Percentiles rank a stretch among this genome's conserved stretches.
phyloP scores from a whole-genome alignment of 768 basidiomycete genomes.

The Boletus rex-veris region DNA sequence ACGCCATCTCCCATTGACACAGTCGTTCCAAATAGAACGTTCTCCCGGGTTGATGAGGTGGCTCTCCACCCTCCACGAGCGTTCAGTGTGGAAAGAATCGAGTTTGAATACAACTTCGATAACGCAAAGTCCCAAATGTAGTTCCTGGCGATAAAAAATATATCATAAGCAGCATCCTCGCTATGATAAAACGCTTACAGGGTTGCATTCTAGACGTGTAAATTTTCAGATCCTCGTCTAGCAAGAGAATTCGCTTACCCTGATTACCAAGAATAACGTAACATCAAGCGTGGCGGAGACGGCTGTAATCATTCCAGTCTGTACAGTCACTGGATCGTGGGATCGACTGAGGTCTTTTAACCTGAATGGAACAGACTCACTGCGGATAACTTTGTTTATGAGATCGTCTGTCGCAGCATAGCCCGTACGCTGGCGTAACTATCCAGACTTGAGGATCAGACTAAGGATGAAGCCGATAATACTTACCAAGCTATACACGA shows the following conservation, averaged over 20 bases:
- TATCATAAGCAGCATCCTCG: background rate
- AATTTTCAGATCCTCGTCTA: background rate
- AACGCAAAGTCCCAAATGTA: conserved; percentile 28
- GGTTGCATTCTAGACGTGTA: conserved; percentile 2
- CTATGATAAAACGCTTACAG: conserved; percentile 1
- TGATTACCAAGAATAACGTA: conserved; percentile 20
- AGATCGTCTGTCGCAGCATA: conserved; percentile 36
- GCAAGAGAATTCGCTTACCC: conserved; percentile 3
- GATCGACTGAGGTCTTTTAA: background rate
- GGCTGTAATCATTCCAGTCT: conserved; percentile 26
- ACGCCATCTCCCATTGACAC: background rate
- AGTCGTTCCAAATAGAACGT: conserved; percentile 7
- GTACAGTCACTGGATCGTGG: conserved; percentile 25
- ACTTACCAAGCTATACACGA: conserved; percentile 43
- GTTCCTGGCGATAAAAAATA: conserved; percentile 4
- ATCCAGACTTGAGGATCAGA: background rate
- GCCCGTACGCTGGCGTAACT: conserved; percentile 44
- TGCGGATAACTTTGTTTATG: conserved; percentile 41
- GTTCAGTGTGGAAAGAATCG: conserved; percentile 19
- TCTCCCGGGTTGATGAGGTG: background rate
- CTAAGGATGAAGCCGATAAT: background rate
- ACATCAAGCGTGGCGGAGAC: conserved; percentile 20
- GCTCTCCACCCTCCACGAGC: conserved; percentile 24
- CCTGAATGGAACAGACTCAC: conserved; percentile 20
- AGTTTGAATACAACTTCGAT: conserved; percentile 28